These are phyloP conservation scores for Kodamaea fukazawae DNA, from an alignment of 805 yeast species.

Conservation along the genomic window DNA sequence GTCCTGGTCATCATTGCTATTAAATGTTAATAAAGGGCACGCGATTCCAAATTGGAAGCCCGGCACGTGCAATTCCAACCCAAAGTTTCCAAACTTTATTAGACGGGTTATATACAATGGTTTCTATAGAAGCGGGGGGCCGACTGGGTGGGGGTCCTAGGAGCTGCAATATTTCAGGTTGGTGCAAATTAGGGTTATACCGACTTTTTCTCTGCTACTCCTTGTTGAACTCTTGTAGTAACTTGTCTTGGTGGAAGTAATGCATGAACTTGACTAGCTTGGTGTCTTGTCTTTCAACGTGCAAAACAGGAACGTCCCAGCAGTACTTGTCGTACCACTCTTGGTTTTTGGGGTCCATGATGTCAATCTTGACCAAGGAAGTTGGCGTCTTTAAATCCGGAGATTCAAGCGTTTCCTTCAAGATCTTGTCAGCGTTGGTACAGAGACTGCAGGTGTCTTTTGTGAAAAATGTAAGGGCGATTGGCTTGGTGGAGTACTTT, in stretches of 20 bases:
- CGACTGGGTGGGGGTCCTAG: too few relatives aligned
- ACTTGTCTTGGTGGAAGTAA: conserved; percentile 52
- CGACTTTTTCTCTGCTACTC: conserved; percentile 9
- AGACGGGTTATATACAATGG: too few relatives aligned
- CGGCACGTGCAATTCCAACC: too few relatives aligned
- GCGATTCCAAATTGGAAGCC: too few relatives aligned
- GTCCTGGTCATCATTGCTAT: too few relatives aligned
- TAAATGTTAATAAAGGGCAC: too few relatives aligned
- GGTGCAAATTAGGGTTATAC: too few relatives aligned
- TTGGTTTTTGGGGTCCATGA: conserved; percentile 55
- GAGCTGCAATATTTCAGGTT: too few relatives aligned
- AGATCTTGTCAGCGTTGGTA: conserved; percentile 55
- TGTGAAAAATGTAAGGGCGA: conserved; percentile 56
- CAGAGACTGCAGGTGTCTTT: conserved; percentile 71
- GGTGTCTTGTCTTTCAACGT: conserved; percentile 49
- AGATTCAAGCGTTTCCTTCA: conserved; percentile 41
- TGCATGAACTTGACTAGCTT: conserved; percentile 66
- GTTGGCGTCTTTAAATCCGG: background rate
- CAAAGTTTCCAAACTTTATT: too few relatives aligned
- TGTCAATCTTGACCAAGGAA: conserved; percentile 41
- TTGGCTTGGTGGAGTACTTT: conserved; percentile 5
- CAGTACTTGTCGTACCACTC: conserved; percentile 71
- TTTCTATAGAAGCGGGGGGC: too few relatives aligned
- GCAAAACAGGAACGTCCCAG: conserved; percentile 77
- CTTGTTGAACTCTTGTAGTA: conserved; percentile 49